These are phyloP conservation scores for Melanogaster broomeanus DNA, from an alignment of 768 basidiomycete species.

Conservation along the genomic window DNA sequence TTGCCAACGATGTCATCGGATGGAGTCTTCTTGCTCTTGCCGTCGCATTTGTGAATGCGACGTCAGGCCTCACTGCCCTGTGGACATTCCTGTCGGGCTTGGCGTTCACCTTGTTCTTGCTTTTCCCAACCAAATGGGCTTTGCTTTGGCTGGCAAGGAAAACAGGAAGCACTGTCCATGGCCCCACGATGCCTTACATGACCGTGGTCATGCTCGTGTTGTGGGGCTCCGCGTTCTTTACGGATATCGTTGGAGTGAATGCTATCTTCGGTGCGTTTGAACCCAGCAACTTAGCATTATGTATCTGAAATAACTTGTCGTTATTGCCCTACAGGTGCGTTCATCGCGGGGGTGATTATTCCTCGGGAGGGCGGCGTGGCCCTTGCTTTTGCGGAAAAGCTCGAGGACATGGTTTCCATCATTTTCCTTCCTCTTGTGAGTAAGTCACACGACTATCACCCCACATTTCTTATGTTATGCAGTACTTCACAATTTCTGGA, in stretches of 20 bases:
- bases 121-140: constrained; percentile 63
- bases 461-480: background rate
- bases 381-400: constrained; percentile 84
- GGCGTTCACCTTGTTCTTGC: constrained; percentile 77
- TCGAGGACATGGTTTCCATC: constrained; percentile 92
- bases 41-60: constrained; percentile 89
- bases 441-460: background rate
- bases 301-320: background rate
- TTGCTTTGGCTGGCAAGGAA: constrained; percentile 73
- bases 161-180: constrained; percentile 79
- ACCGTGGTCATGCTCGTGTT: constrained; percentile 76
- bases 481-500: constrained; percentile 95
- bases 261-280: constrained; percentile 75
- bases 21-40: constrained; percentile 90
- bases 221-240: constrained; percentile 90
- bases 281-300: background rate
- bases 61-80: constrained; percentile 78
- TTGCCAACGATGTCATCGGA: constrained; percentile 86
- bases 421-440: constrained; percentile 86
- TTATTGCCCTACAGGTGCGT: constrained; percentile 55
- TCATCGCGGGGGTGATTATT: constrained; percentile 78
- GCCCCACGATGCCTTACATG: constrained; percentile 89
- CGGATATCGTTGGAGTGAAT: constrained; percentile 92
- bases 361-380: constrained; percentile 88
- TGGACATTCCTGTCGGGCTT: constrained; percentile 82